Base-by-base conservation (phyloP, 1,284 basidiomycete species). In the Singerocomus rubriflavus region DNA sequence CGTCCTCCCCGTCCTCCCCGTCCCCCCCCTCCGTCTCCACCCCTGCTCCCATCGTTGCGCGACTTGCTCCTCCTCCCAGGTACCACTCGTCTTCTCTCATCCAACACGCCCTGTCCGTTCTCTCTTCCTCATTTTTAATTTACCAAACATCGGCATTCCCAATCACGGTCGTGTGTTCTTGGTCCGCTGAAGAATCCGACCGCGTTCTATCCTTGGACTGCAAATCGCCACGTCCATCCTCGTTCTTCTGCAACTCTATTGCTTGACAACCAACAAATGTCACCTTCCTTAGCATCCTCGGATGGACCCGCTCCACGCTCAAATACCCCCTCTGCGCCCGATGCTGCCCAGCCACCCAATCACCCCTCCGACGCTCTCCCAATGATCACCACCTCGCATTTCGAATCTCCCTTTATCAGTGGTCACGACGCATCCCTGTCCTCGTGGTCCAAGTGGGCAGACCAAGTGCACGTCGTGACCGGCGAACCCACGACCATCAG, bases 241-340 rank as follows among this genome's bases (percentile, higher is more conserved):
- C 30, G 31, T 31, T 13, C 53, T 53, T 54, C 56, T 64, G 55
- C 60, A 62, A 52, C 53, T 55, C 57, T 48, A 55, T 40, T 55
- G 43, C 67, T 43, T 69, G 66, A 66, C 66, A 17, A 70, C 65
- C 68, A 70, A 56, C 59, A 63, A 61, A 67, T 69, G 61, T 56
- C 63, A 9, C 63, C 67, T 65, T 66, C 64, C 56, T 61, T 52
- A 27, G 65, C 35, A 44, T 40, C 47, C 6, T 35, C 53, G 4
- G 43, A 47, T 8, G 10, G 10, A 38, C 46, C 29, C 37, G 9
- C 10, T 43, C 36, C 17, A 11, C 44, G 26, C 57, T 66, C 65
- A 66, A 66, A 66, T 70, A 66, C 58, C n/a, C 17, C 39, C 44
- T 31, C 54, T 17, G 6, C 44, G 3, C 46, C 44, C 0, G 34